Evolutionary conservation across 345 rosid genomes (phyloP), one percentile per base, ranked within the genome.

Genomic region (Boechera retrofracta): DNA sequence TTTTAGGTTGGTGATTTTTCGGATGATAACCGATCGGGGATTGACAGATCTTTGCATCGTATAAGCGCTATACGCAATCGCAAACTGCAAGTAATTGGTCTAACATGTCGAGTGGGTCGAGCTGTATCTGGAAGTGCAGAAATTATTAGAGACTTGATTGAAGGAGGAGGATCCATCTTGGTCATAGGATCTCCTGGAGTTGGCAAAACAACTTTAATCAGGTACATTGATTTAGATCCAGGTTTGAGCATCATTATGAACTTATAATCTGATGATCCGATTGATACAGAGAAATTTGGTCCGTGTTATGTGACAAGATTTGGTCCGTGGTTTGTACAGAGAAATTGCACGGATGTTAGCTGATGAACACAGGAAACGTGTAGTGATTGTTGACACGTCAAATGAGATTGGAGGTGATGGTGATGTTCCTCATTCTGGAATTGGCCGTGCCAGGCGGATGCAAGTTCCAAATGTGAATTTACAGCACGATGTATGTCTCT

Each of bases 381-480:
- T 93, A 51, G 87, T 91, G 53, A 93, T 91, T 81, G 89, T 91
- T 44, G 96, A 91, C 63, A 94, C 97, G 0, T 92, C 98, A 29
- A 90, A 90, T 77, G 97, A 91, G 87, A 92, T 94, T 72, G 98
- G 98, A 47, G 98, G 97, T 64, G 97, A 92, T 75, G 97, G 98
- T 66, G 98, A 94, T 82, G 87, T 93, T 67, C 98, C 98, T 44
- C 98, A 93, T 71, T 82, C 87, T 38, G 98, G 98, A 70, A 91
- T 93, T 52, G 97, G 98, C 54, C 89, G 85, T 81, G 97, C 98
- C 41, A 90, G 98, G 85, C 87, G 98, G 82, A 92, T 94, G 98
- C 98, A 94, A 83, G 98, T 94, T 76, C 97, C 98, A 32, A 94
- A 89, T 77, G 97, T 94, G 74, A 82, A 87, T 79, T 65, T 90